Percentiles rank a stretch among this genome's conserved stretches.
Conservation (phyloP, 345 rosid species). For the Syzygium aromaticum region DNA sequence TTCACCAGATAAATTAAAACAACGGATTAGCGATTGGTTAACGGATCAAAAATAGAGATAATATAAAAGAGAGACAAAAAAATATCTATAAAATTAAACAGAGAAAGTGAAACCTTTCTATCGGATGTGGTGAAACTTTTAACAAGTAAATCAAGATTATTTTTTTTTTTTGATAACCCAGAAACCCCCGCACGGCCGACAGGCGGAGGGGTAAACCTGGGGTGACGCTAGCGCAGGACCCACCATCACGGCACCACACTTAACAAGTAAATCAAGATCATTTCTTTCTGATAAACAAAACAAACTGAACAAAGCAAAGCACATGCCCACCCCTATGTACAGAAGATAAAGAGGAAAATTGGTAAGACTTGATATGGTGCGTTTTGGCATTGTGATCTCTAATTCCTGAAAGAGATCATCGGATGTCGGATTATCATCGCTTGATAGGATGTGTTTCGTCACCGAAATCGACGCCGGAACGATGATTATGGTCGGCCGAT, state of each 20-base stretch:
- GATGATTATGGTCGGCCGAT: background rate
- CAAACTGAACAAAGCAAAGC: background rate
- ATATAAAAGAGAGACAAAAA: background rate
- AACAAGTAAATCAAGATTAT: background rate
- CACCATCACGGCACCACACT: no score
- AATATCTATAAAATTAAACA: background rate
- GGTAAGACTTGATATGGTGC: background rate
- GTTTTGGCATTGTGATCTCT: background rate
- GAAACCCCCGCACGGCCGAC: no score
- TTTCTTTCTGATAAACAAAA: background rate
- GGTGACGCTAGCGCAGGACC: no score
- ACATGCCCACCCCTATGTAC: background rate
- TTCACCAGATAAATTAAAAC: no score
- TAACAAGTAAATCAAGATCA: background rate
- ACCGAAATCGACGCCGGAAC: background rate
- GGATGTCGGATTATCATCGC: background rate
- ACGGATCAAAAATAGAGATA: background rate
- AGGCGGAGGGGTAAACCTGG: no score
- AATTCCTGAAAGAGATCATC: background rate
- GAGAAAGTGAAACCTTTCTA: background rate
- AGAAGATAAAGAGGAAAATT: background rate
- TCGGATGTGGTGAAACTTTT: background rate
- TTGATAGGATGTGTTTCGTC: background rate
- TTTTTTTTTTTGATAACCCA: no score
- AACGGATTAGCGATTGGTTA: no score